Evolutionary conservation across 2,329 filamentous ascomycete species (phyloP).

Genomic region (Aspergillus novoparasiticus): DNA sequence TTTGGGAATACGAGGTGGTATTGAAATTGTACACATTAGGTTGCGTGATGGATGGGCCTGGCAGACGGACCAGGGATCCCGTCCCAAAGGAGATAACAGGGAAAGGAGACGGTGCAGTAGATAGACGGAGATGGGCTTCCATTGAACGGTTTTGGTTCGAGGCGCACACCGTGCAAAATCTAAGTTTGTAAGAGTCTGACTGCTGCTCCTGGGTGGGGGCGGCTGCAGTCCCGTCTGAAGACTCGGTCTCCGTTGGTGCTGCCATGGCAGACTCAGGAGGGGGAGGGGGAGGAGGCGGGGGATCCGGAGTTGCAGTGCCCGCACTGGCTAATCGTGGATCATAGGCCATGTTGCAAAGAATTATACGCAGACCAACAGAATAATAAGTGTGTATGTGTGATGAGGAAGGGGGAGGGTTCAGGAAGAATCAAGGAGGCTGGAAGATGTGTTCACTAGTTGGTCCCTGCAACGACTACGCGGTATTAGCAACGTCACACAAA

Average conservation of each 20-base stretch:
- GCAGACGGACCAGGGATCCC: slow-evolving; percentile 88
- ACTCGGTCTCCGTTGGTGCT: slow-evolving; percentile 31
- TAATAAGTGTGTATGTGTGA: slow-evolving; percentile 19
- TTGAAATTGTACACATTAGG: slow-evolving; percentile 99
- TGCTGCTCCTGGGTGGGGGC: slow-evolving; percentile 22
- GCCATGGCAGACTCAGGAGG: slow-evolving; percentile 33
- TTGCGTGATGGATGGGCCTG: slow-evolving; percentile 85
- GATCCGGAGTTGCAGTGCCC: slow-evolving; percentile 44
- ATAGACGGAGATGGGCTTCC: slow-evolving; percentile 96
- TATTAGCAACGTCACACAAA: slow-evolving; percentile 26
- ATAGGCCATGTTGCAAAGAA: slow-evolving; percentile 45
- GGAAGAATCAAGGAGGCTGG: slow-evolving; percentile 36
- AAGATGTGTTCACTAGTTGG: slow-evolving; percentile 38
- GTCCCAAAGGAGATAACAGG: slow-evolving; percentile 99
- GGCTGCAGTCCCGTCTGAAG: slow-evolving; percentile 3
- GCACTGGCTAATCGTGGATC: slow-evolving; percentile 55
- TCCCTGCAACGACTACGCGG: slow-evolving; percentile 32
- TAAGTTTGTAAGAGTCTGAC: slow-evolving; percentile 77
- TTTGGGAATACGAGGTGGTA: slow-evolving; percentile 89
- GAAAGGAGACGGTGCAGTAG: slow-evolving; percentile 77
- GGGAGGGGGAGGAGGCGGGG: slow-evolving; percentile 55
- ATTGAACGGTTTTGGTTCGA: slow-evolving; percentile 99
- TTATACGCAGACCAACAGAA: slow-evolving; percentile 13
- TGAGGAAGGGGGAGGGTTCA: slow-evolving; percentile 4
- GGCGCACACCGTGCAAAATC: slow-evolving; percentile 98